Evolutionary conservation across 83 land plant genomes (phyloP), one percentile per base, ranked within the genome.

Genomic region (Picea abies): DNA sequence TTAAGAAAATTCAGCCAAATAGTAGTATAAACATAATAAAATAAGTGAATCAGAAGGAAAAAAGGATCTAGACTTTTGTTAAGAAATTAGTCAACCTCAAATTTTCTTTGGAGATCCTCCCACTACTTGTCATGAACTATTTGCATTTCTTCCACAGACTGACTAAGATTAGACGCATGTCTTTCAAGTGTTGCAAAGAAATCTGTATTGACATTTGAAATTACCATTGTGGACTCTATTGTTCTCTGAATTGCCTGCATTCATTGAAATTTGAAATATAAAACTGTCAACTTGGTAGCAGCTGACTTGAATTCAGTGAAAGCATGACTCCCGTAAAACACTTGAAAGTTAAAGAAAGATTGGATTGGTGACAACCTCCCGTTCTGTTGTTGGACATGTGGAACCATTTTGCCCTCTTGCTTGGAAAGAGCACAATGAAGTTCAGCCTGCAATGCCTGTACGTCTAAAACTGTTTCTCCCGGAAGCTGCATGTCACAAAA

Each of bases 71-170:
- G 41, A 17, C 35, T 69, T 41, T 41, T 41, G 44, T 41, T 7
- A 29, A 5, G 47, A 44, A 15, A 12, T 70, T 39, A 70, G 60
- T 4, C 23, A 5, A 89, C 95, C 93, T 90, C 88, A 86, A 87
- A 90, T 60, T 89, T 93, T 86, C 80, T 89, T 84, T 93, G 90
- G 60, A 93, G 86, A 29, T 93, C 93, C 80, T 81, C 79, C 60
- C 89, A 79, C 70, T 90, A 84, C 78, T 89, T 73, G 49, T 89
- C 87, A 84, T 93, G 85, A 23, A 83, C 76, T 37, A 81, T 60
- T 66, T 93, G 93, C 25, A 89, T 77, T 68, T 89, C 92, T 85
- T 86, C 86, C 60, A 93, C 80, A 72, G 86, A 84, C 32, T 79
- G 20, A 63, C 78, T 83, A 67, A 93, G 64, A 15, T 86, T 89